Percentiles rank a stretch among this genome's conserved stretches.
Conservation (phyloP, 2,329 filamentous ascomycete species). For the Sphaerulina vaccinii region DNA sequence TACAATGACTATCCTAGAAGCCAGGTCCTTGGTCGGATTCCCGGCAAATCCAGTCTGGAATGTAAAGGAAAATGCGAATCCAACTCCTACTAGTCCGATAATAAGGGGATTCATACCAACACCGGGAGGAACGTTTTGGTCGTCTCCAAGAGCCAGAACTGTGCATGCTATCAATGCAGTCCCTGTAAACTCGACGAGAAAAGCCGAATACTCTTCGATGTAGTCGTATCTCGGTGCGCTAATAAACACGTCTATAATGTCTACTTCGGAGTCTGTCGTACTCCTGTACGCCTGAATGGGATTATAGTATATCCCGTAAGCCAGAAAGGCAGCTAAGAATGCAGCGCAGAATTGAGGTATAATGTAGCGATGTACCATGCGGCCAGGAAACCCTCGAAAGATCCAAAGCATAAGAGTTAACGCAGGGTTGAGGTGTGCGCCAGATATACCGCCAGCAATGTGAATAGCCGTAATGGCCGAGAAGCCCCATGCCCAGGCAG, state of each 20-base stretch:
- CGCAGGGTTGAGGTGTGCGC: slow-evolving; percentile 50
- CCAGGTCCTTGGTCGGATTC: slow-evolving; percentile 53
- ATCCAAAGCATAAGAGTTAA: slow-evolving; percentile 44
- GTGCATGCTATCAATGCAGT: slow-evolving; percentile 44
- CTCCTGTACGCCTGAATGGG: slow-evolving; percentile 37
- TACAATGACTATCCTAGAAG: slow-evolving; percentile 48
- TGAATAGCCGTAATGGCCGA: slow-evolving; percentile 51
- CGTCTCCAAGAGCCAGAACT: slow-evolving; percentile 40
- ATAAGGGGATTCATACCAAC: slow-evolving; percentile 54
- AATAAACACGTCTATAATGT: slow-evolving; percentile 45
- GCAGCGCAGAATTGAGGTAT: slow-evolving; percentile 54
- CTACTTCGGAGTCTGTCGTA: slow-evolving; percentile 18
- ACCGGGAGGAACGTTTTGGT: slow-evolving; percentile 39
- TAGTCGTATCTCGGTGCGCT: slow-evolving; percentile 45
- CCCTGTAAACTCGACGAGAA: slow-evolving; percentile 51
- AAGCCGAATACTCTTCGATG: slow-evolving; percentile 47
- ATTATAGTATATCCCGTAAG: slow-evolving; percentile 46
- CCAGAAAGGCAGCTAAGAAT: slow-evolving; percentile 50
- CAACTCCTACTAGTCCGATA: slow-evolving; percentile 45
- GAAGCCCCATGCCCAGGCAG: slow-evolving; percentile 51
- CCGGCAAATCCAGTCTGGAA: slow-evolving; percentile 51
- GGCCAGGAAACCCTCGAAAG: slow-evolving; percentile 54
- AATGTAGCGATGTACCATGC: slow-evolving; percentile 52
- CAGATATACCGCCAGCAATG: slow-evolving; percentile 48
- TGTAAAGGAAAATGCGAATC: slow-evolving; percentile 43